A percentile compares a stretch with the other conserved stretches of the same genome.
Evolutionary conservation across 169 alveolate species (phyloP).

Genomic region (Plasmodium vinckei): DNA sequence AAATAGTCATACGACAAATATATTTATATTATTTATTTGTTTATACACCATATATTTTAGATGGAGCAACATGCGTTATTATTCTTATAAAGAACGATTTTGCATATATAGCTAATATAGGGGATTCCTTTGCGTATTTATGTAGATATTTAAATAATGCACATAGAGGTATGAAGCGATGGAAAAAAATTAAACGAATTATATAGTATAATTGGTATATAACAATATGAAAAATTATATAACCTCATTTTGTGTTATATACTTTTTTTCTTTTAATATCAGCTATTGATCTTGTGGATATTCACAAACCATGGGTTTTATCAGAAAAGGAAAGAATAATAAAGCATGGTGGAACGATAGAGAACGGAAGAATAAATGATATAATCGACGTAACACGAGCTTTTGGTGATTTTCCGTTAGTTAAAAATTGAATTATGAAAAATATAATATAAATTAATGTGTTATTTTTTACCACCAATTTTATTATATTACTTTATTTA

Average conservation of each 20-base stretch:
- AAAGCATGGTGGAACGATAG: conserved; percentile 96
- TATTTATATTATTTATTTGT: no score
- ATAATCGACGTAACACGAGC: conserved; percentile 96
- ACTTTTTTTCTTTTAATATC: background rate
- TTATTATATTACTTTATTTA: no score
- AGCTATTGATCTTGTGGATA: conserved; percentile 94
- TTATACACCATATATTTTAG: conserved; percentile 54
- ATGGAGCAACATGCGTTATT: conserved; percentile 90
- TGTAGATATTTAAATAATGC: conserved; percentile 77
- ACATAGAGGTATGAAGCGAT: conserved; percentile 22
- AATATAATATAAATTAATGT: no score
- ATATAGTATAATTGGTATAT: no score
- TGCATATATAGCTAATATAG: conserved; percentile 85
- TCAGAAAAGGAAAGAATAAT: conserved; percentile 94
- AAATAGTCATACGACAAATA: no score
- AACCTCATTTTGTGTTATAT: background rate
- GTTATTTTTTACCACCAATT: no score
- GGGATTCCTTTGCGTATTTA: conserved; percentile 89
- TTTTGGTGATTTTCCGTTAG: conserved; percentile 96
- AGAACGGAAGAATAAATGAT: conserved; percentile 97
- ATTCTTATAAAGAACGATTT: conserved; percentile 77
- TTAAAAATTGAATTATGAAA: conserved; percentile 1
- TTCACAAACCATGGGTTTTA: conserved; percentile 96
- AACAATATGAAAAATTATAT: no score
- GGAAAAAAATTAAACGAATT: background rate